A percentile compares a stretch with the other conserved stretches of the same genome.
Evolutionary conservation across 495 filamentous ascomycete genomes (phyloP).

Genomic region (Hyaloscypha variabilis): DNA sequence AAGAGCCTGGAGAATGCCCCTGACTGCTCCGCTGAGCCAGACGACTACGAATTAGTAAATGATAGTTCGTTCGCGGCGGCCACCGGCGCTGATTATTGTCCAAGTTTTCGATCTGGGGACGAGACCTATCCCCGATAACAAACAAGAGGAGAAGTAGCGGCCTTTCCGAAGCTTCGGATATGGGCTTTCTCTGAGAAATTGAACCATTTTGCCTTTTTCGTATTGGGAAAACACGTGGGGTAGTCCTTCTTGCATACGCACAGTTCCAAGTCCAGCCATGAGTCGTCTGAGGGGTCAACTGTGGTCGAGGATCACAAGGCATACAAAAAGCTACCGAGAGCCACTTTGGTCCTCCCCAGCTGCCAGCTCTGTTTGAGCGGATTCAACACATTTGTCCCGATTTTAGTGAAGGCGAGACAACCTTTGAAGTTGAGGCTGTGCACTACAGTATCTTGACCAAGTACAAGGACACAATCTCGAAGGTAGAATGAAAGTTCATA

Average conservation of each 20-base stretch:
- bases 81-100: background rate
- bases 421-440: background rate
- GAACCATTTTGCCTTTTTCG: background rate
- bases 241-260: background rate
- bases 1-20: background rate
- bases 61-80: background rate
- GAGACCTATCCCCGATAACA: background rate
- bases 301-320: background rate
- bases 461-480: background rate
- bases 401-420: too few species aligned
- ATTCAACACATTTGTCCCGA: background rate
- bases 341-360: background rate
- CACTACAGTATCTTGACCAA: too few species aligned
- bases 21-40: background rate
- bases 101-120: slow-evolving; percentile 1
- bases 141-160: background rate
- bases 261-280: background rate
- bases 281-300: background rate
- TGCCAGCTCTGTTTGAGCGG: background rate
- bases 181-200: too few species aligned
- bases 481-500: background rate
- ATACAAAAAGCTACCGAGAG: background rate
- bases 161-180: background rate
- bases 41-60: background rate
- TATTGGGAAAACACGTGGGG: background rate